Percentiles rank a stretch among this genome's conserved stretches.
These are phyloP conservation scores for Pyrenophora seminiperda DNA, from an alignment of 2,329 filamentous ascomycete species.

Conservation along the genomic window DNA sequence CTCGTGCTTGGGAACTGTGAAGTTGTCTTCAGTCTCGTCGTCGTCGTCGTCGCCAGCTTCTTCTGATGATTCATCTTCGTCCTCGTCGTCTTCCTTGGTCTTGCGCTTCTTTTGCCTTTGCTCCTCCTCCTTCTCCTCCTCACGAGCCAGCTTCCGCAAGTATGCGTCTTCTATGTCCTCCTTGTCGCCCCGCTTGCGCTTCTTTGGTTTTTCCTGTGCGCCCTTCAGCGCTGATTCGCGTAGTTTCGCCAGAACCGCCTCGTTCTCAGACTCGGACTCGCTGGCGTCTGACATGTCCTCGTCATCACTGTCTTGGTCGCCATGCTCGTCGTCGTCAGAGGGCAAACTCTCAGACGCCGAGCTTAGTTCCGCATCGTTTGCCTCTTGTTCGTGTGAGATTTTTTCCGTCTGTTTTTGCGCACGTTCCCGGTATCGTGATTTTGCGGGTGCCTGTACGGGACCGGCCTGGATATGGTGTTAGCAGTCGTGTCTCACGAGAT, in stretches of 20 bases:
- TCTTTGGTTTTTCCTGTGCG: conserved; percentile 42
- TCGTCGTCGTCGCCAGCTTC: conserved; percentile 21
- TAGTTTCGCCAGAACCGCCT: conserved; percentile 32
- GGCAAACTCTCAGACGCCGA: conserved; percentile 17
- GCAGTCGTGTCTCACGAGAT: conserved; percentile 3
- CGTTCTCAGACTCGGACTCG: conserved; percentile 29
- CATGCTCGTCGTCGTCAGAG: conserved; percentile 25
- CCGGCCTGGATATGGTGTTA: conserved; percentile 37
- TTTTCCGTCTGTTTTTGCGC: conserved; percentile 26
- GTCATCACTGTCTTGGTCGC: conserved; percentile 32
- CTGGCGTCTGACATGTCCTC: conserved; percentile 37
- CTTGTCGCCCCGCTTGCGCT: conserved; percentile 60
- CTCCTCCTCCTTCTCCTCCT: conserved; percentile 51
- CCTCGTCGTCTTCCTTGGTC: conserved; percentile 32
- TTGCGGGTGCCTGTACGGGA: conserved; percentile 47
- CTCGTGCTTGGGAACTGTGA: conserved; percentile 59
- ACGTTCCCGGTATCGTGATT: conserved; percentile 46
- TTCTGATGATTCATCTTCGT: conserved; percentile 4
- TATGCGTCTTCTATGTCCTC: conserved; percentile 74
- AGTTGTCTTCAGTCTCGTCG: conserved; percentile 53
- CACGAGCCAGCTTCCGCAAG: conserved; percentile 64
- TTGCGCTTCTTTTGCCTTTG: conserved; percentile 47
- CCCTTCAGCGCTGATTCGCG: conserved; percentile 34
- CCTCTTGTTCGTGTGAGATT: conserved; percentile 55
- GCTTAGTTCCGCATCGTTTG: conserved; percentile 32